phyloP scores from a whole-genome alignment of 768 basidiomycete species.

The Phylloporus sp. region DNA sequence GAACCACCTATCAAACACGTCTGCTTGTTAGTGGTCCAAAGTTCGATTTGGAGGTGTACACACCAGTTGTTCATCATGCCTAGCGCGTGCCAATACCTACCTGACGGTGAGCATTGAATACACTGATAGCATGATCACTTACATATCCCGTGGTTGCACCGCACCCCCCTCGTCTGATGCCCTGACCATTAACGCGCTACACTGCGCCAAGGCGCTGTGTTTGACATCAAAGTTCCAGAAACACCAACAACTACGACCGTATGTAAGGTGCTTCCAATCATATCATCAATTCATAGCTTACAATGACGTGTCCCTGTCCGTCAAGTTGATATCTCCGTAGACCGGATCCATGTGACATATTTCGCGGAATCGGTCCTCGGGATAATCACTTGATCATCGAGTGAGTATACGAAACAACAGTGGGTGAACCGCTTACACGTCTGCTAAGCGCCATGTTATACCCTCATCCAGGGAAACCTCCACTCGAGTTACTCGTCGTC shows the following conservation, averaged over 20 bases:
- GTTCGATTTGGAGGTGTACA: background rate
- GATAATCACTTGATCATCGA: slow-evolving; percentile 33
- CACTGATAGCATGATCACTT: background rate
- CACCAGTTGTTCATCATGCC: slow-evolving; percentile 56
- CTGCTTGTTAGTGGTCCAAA: background rate
- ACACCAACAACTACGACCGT: slow-evolving; percentile 44
- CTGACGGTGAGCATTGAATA: slow-evolving; percentile 4
- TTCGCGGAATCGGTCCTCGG: slow-evolving; percentile 47
- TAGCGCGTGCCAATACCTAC: slow-evolving; percentile 46
- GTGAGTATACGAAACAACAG: slow-evolving; percentile 1
- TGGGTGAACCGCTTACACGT: slow-evolving; percentile 24
- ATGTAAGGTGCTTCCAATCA: background rate
- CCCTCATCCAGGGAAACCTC: slow-evolving; percentile 56
- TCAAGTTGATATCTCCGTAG: slow-evolving; percentile 47
- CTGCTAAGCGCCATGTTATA: slow-evolving; percentile 41
- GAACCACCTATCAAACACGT: slow-evolving; percentile 44
- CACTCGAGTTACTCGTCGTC: slow-evolving; percentile 51
- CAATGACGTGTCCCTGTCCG: slow-evolving; percentile 46
- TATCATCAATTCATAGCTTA: slow-evolving; percentile 14
- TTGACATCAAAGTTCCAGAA: slow-evolving; percentile 47
- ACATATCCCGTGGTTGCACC: slow-evolving; percentile 52
- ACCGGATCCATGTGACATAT: slow-evolving; percentile 33
- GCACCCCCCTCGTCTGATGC: slow-evolving; percentile 51
- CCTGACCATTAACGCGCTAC: slow-evolving; percentile 42
- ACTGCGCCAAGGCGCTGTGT: slow-evolving; percentile 30